A percentile compares a stretch with the other conserved stretches of the same genome.
These are phyloP conservation scores for Skeletonema potamos DNA, from an alignment of 108 stramenopile species.

Conservation along the genomic window DNA sequence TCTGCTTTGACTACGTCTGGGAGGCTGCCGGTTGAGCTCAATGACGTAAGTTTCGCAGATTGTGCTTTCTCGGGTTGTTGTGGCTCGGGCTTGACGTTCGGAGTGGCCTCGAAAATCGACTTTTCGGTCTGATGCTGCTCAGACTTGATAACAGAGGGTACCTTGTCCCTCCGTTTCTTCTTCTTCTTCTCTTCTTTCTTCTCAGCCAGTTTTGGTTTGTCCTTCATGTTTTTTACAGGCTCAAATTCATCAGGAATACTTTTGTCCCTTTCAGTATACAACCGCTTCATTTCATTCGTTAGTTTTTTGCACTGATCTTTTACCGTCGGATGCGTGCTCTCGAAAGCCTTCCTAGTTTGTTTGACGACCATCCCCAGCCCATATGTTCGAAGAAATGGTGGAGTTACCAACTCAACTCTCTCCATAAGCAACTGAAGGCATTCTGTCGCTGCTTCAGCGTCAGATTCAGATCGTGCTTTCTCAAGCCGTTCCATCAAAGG, in stretches of 20 bases:
- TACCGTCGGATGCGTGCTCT: conserved; percentile 31
- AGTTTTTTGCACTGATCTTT: conserved; percentile 43
- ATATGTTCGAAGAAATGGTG: conserved; percentile 47
- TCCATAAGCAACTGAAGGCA: conserved; percentile 19
- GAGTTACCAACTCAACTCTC: conserved; percentile 44
- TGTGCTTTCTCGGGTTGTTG: conserved; percentile 4
- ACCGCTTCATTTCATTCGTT: conserved; percentile 47
- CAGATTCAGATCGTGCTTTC: conserved; percentile 27
- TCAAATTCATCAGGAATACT: conserved; percentile 45
- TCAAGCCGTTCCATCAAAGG: conserved; percentile 41
- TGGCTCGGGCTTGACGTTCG: conserved; percentile 24
- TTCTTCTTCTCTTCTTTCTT: conserved; percentile 5
- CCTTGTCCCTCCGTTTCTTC: conserved; percentile 5
- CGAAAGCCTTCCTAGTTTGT: conserved; percentile 42
- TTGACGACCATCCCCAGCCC: conserved; percentile 47
- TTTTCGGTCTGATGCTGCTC: conserved; percentile 12
- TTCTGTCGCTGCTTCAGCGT: conserved; percentile 29
- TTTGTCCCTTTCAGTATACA: conserved; percentile 42
- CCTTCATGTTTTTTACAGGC: conserved; percentile 37
- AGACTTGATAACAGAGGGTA: conserved; percentile 10
- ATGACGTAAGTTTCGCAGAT: not conserved
- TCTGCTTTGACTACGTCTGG: conserved; percentile 11
- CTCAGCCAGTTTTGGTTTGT: not conserved
- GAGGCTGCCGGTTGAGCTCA: not conserved
- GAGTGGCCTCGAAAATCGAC: not conserved